Conservation (phyloP, 768 basidiomycete species). For the Suillus fuscotomentosus region DNA sequence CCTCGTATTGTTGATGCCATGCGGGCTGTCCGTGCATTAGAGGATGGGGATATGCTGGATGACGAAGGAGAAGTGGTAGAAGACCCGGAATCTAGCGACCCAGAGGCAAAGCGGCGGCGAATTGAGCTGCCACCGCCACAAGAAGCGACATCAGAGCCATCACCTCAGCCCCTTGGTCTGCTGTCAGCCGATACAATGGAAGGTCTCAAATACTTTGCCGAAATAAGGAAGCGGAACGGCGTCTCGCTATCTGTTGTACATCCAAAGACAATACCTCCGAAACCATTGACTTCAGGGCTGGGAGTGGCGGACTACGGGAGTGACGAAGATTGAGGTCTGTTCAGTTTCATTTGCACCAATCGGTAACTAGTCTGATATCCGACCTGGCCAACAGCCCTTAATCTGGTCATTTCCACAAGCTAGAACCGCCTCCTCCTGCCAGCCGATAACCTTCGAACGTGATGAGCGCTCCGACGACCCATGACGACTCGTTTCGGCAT, state of each 20-base stretch:
- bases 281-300: conserved; percentile 41
- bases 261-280: conserved; percentile 29
- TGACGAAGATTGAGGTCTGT: conserved; percentile 45
- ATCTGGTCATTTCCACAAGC: background rate
- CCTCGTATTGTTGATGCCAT: conserved; percentile 88
- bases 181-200: conserved; percentile 85
- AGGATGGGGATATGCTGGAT: conserved; percentile 62
- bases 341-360: background rate
- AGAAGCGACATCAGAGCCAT: conserved; percentile 27
- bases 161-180: conserved; percentile 51
- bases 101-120: conserved; percentile 37
- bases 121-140: conserved; percentile 28
- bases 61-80: conserved; percentile 36
- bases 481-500: background rate
- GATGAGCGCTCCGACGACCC: background rate
- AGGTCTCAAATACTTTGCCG: conserved; percentile 87
- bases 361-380: background rate
- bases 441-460: background rate
- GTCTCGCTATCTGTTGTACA: conserved; percentile 6
- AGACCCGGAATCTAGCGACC: conserved; percentile 28
- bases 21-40: conserved; percentile 80
- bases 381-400: background rate
- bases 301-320: conserved; percentile 79
- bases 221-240: conserved; percentile 74
- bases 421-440: background rate